Conservation (phyloP, 495 filamentous ascomycete genomes). For the Chaetomidium leptoderma region DNA sequence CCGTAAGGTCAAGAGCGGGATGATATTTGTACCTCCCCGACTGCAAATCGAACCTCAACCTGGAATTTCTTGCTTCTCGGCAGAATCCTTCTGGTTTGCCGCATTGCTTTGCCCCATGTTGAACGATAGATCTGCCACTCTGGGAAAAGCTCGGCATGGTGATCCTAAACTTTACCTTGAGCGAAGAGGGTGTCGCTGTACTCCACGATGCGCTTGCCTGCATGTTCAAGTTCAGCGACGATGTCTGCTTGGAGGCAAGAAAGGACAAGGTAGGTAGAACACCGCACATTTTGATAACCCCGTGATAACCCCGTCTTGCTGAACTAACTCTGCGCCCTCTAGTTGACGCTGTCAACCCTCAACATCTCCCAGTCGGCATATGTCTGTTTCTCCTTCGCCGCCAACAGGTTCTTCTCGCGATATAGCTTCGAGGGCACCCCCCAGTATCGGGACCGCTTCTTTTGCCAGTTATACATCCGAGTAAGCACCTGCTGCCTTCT, state of each 20-base stretch:
- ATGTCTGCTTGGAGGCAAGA: constrained; percentile 78
- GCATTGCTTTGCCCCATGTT: background rate
- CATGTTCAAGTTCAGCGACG: constrained; percentile 88
- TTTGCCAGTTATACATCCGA: constrained; percentile 44
- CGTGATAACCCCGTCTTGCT: background rate
- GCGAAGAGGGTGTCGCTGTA: constrained; percentile 64
- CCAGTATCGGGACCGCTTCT: constrained; percentile 47
- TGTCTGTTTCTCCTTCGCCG: constrained; percentile 71
- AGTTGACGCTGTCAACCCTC: constrained; percentile 78
- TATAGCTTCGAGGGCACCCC: constrained; percentile 59
- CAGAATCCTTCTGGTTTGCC: too few relatives aligned
- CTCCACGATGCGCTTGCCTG: constrained; percentile 84
- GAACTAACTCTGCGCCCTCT: background rate
- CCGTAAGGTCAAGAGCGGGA: too few relatives aligned
- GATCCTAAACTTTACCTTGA: constrained; percentile 72
- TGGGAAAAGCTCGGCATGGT: constrained; percentile 16
- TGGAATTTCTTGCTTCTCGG: background rate
- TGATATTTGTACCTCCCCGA: too few relatives aligned
- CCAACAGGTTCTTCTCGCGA: constrained; percentile 71
- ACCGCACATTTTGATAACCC: too few relatives aligned
- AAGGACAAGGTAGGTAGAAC: constrained; percentile 58
- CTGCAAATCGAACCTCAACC: background rate
- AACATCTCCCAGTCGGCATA: constrained; percentile 95
- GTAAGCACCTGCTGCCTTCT: too few relatives aligned
- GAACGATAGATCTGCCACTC: background rate